Evolutionary conservation across 2,329 filamentous ascomycete genomes (phyloP).

Genomic region (Colletotrichum theobromicola): DNA sequence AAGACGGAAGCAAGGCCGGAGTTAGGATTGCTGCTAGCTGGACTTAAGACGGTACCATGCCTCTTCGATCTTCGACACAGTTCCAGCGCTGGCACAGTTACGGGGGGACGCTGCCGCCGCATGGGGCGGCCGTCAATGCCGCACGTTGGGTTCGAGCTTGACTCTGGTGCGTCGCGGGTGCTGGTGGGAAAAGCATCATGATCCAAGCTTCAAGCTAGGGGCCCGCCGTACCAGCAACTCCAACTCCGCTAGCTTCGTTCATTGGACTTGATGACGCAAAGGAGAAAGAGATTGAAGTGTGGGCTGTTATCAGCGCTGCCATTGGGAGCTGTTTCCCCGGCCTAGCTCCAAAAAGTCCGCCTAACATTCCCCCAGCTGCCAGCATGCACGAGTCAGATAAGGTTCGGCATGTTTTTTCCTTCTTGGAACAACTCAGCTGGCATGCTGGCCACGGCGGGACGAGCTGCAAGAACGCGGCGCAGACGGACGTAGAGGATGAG

Average conservation of each 20-base stretch:
- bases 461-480: background rate
- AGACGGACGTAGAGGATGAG: background rate
- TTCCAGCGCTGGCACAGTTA: background rate
- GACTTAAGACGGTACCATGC: constrained; percentile 11
- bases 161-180: background rate
- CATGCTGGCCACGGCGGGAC: background rate
- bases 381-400: constrained; percentile 7
- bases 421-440: background rate
- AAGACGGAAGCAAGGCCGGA: background rate
- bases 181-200: background rate
- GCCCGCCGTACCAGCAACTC: background rate
- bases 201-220: background rate
- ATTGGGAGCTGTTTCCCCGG: background rate
- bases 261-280: constrained; percentile 1
- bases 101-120: background rate
- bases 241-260: background rate
- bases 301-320: background rate
- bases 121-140: constrained; percentile 1
- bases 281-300: background rate
- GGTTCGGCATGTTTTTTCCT: background rate
- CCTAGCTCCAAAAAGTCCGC: background rate
- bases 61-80: background rate
- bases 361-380: background rate
- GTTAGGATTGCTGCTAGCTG: background rate
- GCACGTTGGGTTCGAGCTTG: background rate